phyloP scores from a whole-genome alignment of 371 early-diverging fungal species.

The Haplosporangium sp. region DNA sequence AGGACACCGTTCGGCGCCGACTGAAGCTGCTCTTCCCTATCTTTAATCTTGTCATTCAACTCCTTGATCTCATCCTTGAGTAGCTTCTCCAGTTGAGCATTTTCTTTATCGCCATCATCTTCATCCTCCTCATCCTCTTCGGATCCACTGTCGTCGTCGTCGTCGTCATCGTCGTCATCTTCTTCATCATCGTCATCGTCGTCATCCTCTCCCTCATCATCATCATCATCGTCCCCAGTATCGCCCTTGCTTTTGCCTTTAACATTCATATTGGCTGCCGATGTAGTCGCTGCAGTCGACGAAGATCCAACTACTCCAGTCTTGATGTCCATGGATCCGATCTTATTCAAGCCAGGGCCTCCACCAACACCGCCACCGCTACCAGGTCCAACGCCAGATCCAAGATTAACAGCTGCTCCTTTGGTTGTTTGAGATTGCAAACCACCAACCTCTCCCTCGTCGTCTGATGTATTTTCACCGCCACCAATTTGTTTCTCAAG shows the following conservation, averaged over 20 bases:
- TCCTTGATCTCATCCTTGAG: conserved; percentile 66
- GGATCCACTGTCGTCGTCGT: conserved; percentile 39
- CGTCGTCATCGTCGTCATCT: conserved; percentile 48
- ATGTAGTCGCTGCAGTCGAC: neutral
- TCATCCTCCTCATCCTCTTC: conserved; percentile 38
- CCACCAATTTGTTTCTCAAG: conserved; percentile 59
- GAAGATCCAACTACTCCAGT: neutral
- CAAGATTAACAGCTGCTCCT: neutral
- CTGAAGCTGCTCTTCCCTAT: conserved; percentile 59
- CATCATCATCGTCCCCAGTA: conserved; percentile 50
- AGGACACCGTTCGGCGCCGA: conserved; percentile 68
- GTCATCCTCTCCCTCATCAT: conserved; percentile 38
- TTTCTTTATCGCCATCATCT: conserved; percentile 43
- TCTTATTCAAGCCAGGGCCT: neutral
- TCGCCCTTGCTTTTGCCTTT: conserved; percentile 35
- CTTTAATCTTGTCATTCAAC: conserved; percentile 59
- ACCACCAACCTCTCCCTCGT: conserved; percentile 54
- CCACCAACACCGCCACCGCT: neutral
- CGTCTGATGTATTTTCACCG: conserved; percentile 44
- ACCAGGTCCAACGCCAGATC: neutral
- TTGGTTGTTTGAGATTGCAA: conserved; percentile 21
- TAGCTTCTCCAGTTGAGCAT: conserved; percentile 58
- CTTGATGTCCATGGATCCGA: neutral
- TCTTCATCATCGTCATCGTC: conserved; percentile 41
- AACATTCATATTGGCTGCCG: no score